A percentile compares a stretch with the other conserved stretches of the same genome.
These are phyloP conservation scores for Pseudomassariella vexata DNA, from an alignment of 2,329 filamentous ascomycete genomes.

Conservation along the genomic window DNA sequence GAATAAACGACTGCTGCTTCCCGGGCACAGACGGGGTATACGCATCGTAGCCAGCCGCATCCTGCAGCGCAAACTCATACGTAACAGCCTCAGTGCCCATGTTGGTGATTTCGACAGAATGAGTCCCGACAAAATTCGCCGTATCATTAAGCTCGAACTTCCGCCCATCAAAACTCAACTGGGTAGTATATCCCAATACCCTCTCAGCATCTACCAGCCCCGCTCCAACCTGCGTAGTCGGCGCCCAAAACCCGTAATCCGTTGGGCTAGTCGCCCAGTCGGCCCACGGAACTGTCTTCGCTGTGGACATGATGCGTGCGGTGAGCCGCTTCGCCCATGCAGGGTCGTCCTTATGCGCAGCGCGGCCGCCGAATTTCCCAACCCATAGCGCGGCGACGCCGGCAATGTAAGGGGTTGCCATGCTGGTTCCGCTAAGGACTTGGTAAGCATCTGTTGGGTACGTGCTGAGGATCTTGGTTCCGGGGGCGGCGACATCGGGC, in stretches of 20 bases:
- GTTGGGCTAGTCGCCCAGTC: constrained; percentile 12
- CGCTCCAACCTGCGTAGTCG: constrained; percentile 33
- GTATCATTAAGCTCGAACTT: constrained; percentile 38
- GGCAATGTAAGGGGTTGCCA: constrained; percentile 39
- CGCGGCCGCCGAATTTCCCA: constrained; percentile 19
- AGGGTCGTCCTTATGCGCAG: constrained; percentile 13
- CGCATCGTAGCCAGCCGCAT: constrained; percentile 15
- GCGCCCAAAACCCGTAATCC: constrained; percentile 18
- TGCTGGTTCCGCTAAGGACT: constrained; percentile 39
- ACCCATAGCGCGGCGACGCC: constrained; percentile 29
- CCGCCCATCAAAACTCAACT: constrained; percentile 28
- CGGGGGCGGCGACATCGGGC: constrained; percentile 32
- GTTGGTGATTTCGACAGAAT: constrained; percentile 32
- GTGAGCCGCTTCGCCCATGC: constrained; percentile 17
- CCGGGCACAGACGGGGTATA: constrained; percentile 9
- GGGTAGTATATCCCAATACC: constrained; percentile 26
- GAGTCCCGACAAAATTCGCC: constrained; percentile 25
- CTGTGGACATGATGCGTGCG: constrained; percentile 22
- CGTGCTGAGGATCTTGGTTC: constrained; percentile 36
- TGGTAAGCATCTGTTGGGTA: constrained; percentile 30
- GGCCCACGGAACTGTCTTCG: constrained; percentile 19
- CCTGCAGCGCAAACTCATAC: constrained; percentile 26
- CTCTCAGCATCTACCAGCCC: constrained; percentile 31
- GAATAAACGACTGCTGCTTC: constrained; percentile 7
- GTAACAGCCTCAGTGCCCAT: constrained; percentile 24